phyloP scores from a whole-genome alignment of 2,329 filamentous ascomycete species.

The Colletotrichum endophyticum region DNA sequence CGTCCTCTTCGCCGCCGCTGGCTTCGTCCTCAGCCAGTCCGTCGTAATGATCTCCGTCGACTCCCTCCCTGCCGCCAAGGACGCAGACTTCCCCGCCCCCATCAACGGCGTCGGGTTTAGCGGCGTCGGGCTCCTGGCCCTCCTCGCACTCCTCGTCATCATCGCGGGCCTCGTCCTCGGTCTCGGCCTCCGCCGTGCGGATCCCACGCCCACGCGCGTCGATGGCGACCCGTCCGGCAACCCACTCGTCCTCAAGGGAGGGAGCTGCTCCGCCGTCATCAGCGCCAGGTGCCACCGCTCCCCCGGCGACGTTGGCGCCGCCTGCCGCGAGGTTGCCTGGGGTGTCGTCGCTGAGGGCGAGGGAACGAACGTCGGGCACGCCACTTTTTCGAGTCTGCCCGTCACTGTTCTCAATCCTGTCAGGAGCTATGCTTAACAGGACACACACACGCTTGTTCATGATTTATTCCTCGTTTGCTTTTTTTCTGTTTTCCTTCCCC shows the following conservation, averaged over 20 bases:
- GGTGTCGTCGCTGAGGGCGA: conserved; percentile 47
- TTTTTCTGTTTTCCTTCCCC: neutral
- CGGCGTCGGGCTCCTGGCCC: conserved; percentile 44
- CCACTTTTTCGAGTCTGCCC: conserved; percentile 46
- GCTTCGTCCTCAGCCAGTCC: conserved; percentile 46
- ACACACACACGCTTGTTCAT: neutral
- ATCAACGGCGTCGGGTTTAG: conserved; percentile 44
- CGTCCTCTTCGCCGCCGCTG: conserved; percentile 45
- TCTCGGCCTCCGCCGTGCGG: conserved; percentile 45
- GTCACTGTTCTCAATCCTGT: conserved; percentile 37
- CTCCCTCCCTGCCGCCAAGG: conserved; percentile 10
- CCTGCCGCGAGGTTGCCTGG: conserved; percentile 45
- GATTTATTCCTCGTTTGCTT: neutral
- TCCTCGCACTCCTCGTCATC: conserved; percentile 43
- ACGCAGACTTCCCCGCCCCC: conserved; percentile 17
- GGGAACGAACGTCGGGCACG: conserved; percentile 45
- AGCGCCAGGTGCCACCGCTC: conserved; percentile 51
- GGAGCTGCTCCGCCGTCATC: conserved; percentile 57
- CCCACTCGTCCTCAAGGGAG: conserved; percentile 51
- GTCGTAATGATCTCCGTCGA: conserved; percentile 40
- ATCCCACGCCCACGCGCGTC: conserved; percentile 36
- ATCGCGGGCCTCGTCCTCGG: conserved; percentile 37
- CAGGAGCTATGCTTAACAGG: conserved; percentile 41
- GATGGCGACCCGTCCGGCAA: conserved; percentile 46
- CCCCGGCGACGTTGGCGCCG: conserved; percentile 35